phyloP scores from a whole-genome alignment of 78 protist genomes.

The Planoprotostelium fungivorum region DNA sequence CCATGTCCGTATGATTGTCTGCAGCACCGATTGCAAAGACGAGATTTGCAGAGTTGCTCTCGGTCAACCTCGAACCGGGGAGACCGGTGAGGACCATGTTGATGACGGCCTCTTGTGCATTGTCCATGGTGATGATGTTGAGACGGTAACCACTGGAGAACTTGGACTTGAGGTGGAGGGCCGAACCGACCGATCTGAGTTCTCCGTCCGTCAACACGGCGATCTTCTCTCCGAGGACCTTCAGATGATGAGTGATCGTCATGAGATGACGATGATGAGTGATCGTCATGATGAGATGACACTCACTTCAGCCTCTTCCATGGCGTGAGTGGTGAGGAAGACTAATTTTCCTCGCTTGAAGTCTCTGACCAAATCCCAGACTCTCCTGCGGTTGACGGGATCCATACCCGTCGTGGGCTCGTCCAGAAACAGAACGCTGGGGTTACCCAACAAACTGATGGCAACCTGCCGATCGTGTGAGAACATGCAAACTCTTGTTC shows the following conservation, averaged over 20 bases:
- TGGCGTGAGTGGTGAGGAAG: conserved; percentile 87
- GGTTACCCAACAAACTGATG: conserved; percentile 68
- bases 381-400: conserved; percentile 55
- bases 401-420: conserved; percentile 50
- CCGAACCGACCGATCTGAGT: conserved; percentile 58
- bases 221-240: background rate
- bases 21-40: background rate
- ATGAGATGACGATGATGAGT: background rate
- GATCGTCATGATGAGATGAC: background rate
- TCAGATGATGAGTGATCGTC: background rate
- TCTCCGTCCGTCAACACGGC: background rate
- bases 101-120: background rate
- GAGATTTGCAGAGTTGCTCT: background rate
- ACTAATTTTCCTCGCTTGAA: conserved; percentile 32
- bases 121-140: conserved; percentile 28
- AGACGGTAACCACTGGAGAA: conserved; percentile 53
- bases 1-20: background rate
- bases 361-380: conserved; percentile 73
- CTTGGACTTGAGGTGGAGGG: conserved; percentile 39
- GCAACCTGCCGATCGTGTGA: too few species aligned
- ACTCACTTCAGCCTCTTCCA: conserved; percentile 51
- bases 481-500: too few species aligned
- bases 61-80: background rate
- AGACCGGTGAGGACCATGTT: background rate
- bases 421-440: conserved; percentile 36